Evolutionary conservation across 106 monocot species (phyloP), one percentile per base, ranked within the genome.

Genomic region (Phalaenopsis aphrodite): DNA sequence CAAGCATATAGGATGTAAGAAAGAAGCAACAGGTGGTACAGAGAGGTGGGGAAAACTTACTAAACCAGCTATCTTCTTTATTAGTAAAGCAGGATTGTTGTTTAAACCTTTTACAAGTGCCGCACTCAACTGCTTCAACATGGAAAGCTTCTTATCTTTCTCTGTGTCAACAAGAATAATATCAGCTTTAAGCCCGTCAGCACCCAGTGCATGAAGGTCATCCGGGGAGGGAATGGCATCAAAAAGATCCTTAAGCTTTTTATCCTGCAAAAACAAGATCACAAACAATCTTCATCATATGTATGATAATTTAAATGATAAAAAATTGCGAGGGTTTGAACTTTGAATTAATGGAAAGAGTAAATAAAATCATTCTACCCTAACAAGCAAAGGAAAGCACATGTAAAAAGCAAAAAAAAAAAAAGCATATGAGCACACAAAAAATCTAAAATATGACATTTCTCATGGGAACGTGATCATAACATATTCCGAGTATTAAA

Each of bases 21-120:
- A 69, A 69, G 15, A 69, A 65, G 64, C 14, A 66, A 24, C 19
- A 15, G 10, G 69, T n/a, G 69, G 69, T 69, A 3, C n/a, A 14
- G 38, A 39, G 21, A 3, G 68, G 38, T 7, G 19, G n/a, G 68
- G 41, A 76, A 52, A 78, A 92, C 89, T 88, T 79, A 98, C 98
- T 89, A 99, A 87, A 72, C 89, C 83, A 49, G 99, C 99, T 84
- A 99, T 88, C 67, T 99, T 99, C 84, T 95, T 99, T 76, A 99
- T 92, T 79, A 91, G 37, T 79, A 88, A 87, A 66, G 91, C 83
- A 56, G 89, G 94, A 83, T 93, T 99, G 52, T 86, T 78, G 55
- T 78, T 87, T 78, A 87, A 84, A n/a, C 94, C 89, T 82, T 98
- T 98, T 76, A 99, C 94, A 57, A 93, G 79, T 37, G 99, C 99